Evolutionary conservation across 495 filamentous ascomycete genomes (phyloP).

Genomic region (Wilcoxina mikolae): DNA sequence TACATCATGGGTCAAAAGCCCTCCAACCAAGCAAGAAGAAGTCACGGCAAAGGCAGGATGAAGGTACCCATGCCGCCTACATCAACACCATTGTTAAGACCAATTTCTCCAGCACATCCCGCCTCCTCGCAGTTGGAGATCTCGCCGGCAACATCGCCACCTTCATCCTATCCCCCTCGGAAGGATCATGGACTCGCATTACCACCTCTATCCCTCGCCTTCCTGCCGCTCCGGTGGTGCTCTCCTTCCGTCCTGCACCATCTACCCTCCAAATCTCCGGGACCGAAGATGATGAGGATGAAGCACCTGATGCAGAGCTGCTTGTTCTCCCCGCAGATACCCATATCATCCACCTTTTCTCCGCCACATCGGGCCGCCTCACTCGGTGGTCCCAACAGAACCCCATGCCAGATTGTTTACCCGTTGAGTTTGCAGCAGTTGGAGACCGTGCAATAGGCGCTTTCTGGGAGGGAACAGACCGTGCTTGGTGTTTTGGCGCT

Average conservation of each 20-base stretch:
- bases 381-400: slow-evolving; percentile 79
- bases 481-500: slow-evolving; percentile 74
- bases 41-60: slow-evolving; percentile 14
- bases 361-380: slow-evolving; percentile 55
- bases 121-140: slow-evolving; percentile 62
- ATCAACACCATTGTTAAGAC: slow-evolving; percentile 58
- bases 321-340: slow-evolving; percentile 62
- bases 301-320: slow-evolving; percentile 44
- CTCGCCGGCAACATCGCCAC: slow-evolving; percentile 75
- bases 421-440: slow-evolving; percentile 51
- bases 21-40: slow-evolving; percentile 15
- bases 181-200: slow-evolving; percentile 51
- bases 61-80: slow-evolving; percentile 63
- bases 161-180: slow-evolving; percentile 51
- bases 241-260: slow-evolving; percentile 58
- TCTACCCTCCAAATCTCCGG: slow-evolving; percentile 26
- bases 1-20: slow-evolving; percentile 9
- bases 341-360: slow-evolving; percentile 54
- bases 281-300: slow-evolving; percentile 32
- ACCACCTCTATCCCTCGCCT: slow-evolving; percentile 65
- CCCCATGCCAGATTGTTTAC: slow-evolving; percentile 51
- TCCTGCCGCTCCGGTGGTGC: slow-evolving; percentile 47
- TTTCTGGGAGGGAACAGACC: slow-evolving; percentile 58
- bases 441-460: slow-evolving; percentile 67
- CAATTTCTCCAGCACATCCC: slow-evolving; percentile 68